These are phyloP conservation scores for Candida gorgasii DNA, from an alignment of 805 yeast species.

Conservation along the genomic window DNA sequence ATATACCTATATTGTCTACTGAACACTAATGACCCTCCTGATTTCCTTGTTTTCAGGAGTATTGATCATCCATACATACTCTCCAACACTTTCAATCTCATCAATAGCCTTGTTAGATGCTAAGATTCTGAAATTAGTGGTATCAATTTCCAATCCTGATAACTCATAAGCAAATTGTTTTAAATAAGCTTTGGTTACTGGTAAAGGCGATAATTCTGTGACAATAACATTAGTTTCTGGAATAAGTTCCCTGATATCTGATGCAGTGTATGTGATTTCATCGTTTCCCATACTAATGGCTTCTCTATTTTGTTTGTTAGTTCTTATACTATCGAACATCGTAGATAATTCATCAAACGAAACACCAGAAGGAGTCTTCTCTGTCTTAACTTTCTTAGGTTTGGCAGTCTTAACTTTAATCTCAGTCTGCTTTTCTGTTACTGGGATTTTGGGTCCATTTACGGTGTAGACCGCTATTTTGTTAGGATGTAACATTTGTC, in stretches of 20 bases:
- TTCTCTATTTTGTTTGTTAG: neutral
- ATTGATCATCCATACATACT: constrained; percentile 27
- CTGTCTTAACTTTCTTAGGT: constrained; percentile 10
- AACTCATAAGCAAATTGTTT: constrained; percentile 25
- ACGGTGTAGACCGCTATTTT: constrained; percentile 74
- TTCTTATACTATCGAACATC: constrained; percentile 33
- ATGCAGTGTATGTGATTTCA: constrained; percentile 23
- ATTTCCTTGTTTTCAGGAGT: constrained; percentile 27
- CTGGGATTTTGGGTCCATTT: constrained; percentile 41
- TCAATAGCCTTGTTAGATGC: neutral
- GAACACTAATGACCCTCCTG: constrained; percentile 5
- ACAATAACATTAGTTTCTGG: constrained; percentile 24
- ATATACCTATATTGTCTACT: constrained; percentile 3
- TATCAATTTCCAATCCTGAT: constrained; percentile 35
- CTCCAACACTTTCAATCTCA: constrained; percentile 22
- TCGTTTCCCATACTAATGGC: constrained; percentile 8
- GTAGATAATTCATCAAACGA: constrained; percentile 40
- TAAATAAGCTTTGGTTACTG: constrained; percentile 29
- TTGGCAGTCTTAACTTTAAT: constrained; percentile 11
- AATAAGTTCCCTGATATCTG: constrained; percentile 32
- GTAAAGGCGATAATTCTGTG: constrained; percentile 20
- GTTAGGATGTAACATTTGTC: constrained; percentile 67
- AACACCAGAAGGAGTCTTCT: too few species aligned
- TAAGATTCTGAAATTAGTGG: constrained; percentile 20
- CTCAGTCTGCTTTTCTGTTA: constrained; percentile 27